Evolutionary conservation across 441 rosid genomes (phyloP).

Genomic region (Gossypium lobatum): DNA sequence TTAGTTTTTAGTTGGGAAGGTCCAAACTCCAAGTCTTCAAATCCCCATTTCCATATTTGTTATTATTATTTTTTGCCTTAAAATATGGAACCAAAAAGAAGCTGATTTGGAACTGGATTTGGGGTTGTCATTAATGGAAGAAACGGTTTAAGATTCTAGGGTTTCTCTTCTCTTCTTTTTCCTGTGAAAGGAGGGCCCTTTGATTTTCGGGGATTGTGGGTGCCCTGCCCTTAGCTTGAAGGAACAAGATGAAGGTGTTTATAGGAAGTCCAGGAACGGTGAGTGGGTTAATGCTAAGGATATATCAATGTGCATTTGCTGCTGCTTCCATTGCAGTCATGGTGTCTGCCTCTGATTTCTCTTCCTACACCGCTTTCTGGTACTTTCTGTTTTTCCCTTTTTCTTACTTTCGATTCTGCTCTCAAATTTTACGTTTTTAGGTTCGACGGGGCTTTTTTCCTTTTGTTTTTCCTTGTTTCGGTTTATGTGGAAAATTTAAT

Average conservation of each 20-base stretch:
- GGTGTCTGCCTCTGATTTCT: conserved; percentile 62
- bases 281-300: conserved; percentile 61
- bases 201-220: neutral
- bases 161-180: neutral
- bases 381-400: conserved; percentile 18
- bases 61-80: neutral
- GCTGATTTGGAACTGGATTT: conserved; percentile 6
- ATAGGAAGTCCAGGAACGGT: conserved; percentile 85
- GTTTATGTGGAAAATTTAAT: neutral
- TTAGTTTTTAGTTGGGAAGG: neutral
- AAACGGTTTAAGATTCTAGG: conserved; percentile 1
- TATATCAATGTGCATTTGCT: conserved; percentile 69
- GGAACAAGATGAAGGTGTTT: conserved; percentile 59
- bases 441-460: neutral
- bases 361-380: conserved; percentile 86
- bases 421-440: neutral
- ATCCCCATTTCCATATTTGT: neutral
- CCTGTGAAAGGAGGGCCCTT: neutral
- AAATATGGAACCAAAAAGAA: neutral
- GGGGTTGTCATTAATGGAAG: conserved; percentile 2
- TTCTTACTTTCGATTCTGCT: neutral
- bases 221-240: conserved; percentile 6
- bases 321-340: conserved; percentile 72
- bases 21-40: neutral
- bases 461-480: neutral